Evolutionary conservation across 441 rosid species (phyloP), one percentile per base, ranked within the genome.

Genomic region (Pelargonium citronellum): DNA sequence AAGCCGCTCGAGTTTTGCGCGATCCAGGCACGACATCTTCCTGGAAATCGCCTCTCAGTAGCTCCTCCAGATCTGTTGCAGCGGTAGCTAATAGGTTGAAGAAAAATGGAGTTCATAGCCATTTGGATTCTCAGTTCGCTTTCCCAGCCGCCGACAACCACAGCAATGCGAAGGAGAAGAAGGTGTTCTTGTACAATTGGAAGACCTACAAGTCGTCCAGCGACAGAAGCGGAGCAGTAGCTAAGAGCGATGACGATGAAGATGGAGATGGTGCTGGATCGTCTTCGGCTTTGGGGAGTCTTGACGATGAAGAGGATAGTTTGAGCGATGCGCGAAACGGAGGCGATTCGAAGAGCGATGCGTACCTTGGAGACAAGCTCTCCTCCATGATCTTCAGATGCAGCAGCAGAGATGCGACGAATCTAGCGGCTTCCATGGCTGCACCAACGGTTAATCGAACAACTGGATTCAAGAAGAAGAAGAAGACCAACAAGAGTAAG

Each of bases 11-110:
- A 11, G 82, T 87, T 72, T 75, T 91, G 71, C 87, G 99, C 64
- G 99, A 94, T 84, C 97, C 99, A 10, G 96, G 95, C 2, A 94
- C 97, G 39, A 82, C 88, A 69, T 86, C 97, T 70, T 89, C 98
- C 0, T 93, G 92, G 90, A 91, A 83, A 77, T 91, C 97, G 1
- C 95, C 96, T 60, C 85, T 87, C 24, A 1, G 24, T 46, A 78
- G 77, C 75, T 81, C 95, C 8, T 86, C 97, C 65, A 84, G 94
- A 87, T 88, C 97, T 83, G 78, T 71, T 6, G 80, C 86, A 3
- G 83, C 77, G 2, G 74, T 75, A 2, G 37, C 44, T 22, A 57
- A 8, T n/a, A 19, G 20, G 7, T 12, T 12, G 60, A 53, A 53
- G 60, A 53, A 53, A 19, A 53, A 53, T 15, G 60, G 60, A 4